Evolutionary conservation across 179 eudicot species (phyloP), one percentile per base, ranked within the genome.

Genomic region (Dionaea muscipula): DNA sequence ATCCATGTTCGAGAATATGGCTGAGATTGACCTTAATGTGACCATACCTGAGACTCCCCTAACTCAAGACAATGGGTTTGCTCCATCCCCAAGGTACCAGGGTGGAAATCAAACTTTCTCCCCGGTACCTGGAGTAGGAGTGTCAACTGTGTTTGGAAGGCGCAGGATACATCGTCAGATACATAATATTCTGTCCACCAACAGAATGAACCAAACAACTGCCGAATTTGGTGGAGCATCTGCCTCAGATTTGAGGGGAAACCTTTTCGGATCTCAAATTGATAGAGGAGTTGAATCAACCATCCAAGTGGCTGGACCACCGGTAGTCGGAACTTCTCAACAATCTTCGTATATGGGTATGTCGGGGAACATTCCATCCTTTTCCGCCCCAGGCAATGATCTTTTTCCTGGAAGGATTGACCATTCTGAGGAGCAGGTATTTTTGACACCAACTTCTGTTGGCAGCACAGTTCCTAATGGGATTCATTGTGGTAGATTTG

Each of bases 21-120:
- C 80, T 20, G 94, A 78, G 62, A 77, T 87, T 56, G 96, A 87
- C 70, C 96, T 84, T 15, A 87, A 82, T 68, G 78, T 74, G 49
- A 53, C 77, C 48, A 78, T 84, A 45, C 94, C 96, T 19, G 96
- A 87, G 49, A 84, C 86, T 11, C 85, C 84, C 31, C 23, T 76
- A 27, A 73, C 73, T 49, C 83, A 81, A 69, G 79, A 58, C 55
- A 60, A 69, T 45, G 74, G 68, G 38, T 46, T 57, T 37, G 59
- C 72, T 36, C 53, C 72, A 19, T 77, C 81, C 55, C 83, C 85
- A 40, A 70, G 82, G 61, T 67, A 52, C 46, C 41, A 70, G 5
- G 68, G 59, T 50, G 77, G 77, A 54, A 72, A 71, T 61, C 79
- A 68, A 69, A 65, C 59, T 23, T 43, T 75, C 46, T 72, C 87